Conservation (phyloP, 768 basidiomycete species). For the Rhodotorula paludigena region DNA sequence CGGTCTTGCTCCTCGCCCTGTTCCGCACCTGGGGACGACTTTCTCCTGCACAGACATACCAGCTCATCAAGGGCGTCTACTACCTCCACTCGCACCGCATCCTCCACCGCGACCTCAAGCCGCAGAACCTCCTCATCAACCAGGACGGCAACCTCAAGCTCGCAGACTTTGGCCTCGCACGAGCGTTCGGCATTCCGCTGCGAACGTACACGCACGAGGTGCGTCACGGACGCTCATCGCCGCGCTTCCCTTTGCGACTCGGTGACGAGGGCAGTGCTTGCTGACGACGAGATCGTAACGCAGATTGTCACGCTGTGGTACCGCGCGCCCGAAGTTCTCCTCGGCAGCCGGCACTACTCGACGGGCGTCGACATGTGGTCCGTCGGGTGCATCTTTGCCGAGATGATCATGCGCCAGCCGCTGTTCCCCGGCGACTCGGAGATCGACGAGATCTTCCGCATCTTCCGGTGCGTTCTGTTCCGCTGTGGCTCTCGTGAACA, state of each 20-base stretch:
- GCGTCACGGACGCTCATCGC: too few relatives aligned
- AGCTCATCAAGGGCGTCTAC: constrained; percentile 80
- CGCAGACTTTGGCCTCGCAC: constrained; percentile 90
- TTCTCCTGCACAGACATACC: constrained; percentile 64
- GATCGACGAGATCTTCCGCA: constrained; percentile 99
- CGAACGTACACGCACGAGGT: constrained; percentile 99
- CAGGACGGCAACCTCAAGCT: constrained; percentile 86
- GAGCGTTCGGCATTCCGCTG: constrained; percentile 97
- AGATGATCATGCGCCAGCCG: constrained; percentile 88
- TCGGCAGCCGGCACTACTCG: constrained; percentile 91
- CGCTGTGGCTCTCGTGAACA: too few relatives aligned
- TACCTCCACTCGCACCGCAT: constrained; percentile 94
- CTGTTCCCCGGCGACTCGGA: constrained; percentile 99
- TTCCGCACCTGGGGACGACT: too few relatives aligned
- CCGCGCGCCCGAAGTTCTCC: constrained; percentile 91
- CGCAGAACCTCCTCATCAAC: constrained; percentile 88
- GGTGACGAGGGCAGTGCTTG: too few relatives aligned
- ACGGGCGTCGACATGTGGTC: constrained; percentile 99
- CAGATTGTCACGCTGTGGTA: constrained; percentile 99
- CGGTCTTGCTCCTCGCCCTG: too few relatives aligned
- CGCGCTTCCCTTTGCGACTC: background rate
- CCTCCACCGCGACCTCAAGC: constrained; percentile 86
- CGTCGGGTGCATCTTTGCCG: constrained; percentile 96
- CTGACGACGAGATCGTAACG: background rate
- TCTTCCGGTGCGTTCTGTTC: constrained; percentile 85